Evolutionary conservation across 208 protist species (phyloP), one percentile per base, ranked within the genome.

Genomic region (Lotmaria passim): DNA sequence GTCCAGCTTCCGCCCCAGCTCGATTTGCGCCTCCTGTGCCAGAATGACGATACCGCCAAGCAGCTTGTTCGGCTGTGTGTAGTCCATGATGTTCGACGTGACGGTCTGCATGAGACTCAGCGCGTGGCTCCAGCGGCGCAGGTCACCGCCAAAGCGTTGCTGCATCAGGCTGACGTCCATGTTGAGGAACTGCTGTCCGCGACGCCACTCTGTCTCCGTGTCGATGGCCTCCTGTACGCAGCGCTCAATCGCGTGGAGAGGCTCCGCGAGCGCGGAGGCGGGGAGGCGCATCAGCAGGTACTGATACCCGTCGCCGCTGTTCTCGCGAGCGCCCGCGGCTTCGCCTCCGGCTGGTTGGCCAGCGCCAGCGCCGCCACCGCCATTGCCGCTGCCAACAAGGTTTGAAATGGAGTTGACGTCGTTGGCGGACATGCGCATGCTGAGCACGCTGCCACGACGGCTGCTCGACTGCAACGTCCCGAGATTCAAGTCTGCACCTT

Each of bases 1-100:
- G 58, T 94, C 87, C 17, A 96, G 76, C 67, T 94, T 93, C 11
- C 87, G 71, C 24, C 89, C 86, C 39, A 96, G 79, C 57, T 94
- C 89, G 23, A 84, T 83, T 77, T 96, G 91, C 31, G 89, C 91
- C 15, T 94, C 91, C 58, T 91, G 85, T 21, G 91, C 89, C 23
- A 91, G 48, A 46, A 94, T 89, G 34, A 94, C 77, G 46, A 96
- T 91, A 46, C 91, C 91, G 46, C 91, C 91, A 21, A 94, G 73
- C 19, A 93, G 80, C 51, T 79, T 93, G 81, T 89, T 91, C 5
- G 91, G 91, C 79, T 93, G 87, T 33, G 91, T 96, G 77, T 86
- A 89, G 75, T 96, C 89, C 87, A 96, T 94, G 33, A 90, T 82
- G 57, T 75, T 77, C 3, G 58, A 69, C 6, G 86, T 90, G 23